phyloP scores from a whole-genome alignment of 495 filamentous ascomycete species.

The Aspergillus egyptiacus region DNA sequence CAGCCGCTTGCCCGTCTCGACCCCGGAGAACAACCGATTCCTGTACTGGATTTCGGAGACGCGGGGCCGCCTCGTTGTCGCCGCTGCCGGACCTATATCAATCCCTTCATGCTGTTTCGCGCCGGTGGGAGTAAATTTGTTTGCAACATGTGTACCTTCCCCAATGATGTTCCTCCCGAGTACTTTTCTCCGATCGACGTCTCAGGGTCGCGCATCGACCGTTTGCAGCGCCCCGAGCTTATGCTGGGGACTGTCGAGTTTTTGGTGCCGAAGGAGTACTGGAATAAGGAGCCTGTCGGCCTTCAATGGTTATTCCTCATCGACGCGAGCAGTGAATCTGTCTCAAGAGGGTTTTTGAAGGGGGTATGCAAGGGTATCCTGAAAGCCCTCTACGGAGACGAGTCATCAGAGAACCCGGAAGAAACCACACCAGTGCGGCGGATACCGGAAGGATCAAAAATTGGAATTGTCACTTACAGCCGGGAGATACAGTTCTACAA shows the following conservation, averaged over 20 bases:
- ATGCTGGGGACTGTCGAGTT: constrained; percentile 92
- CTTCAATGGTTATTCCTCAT: constrained; percentile 86
- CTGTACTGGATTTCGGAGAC: constrained; percentile 93
- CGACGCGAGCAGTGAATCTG: constrained; percentile 84
- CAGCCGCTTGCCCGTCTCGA: constrained; percentile 84
- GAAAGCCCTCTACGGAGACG: constrained; percentile 70
- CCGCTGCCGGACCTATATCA: constrained; percentile 94
- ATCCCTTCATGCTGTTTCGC: constrained; percentile 96
- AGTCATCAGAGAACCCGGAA: constrained; percentile 46
- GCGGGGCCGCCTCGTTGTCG: constrained; percentile 85
- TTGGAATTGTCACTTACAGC: constrained; percentile 94
- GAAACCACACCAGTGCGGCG: constrained; percentile 44
- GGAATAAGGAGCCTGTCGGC: constrained; percentile 89
- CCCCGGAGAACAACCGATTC: constrained; percentile 79
- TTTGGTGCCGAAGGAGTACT: constrained; percentile 95
- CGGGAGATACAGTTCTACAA: constrained; percentile 98
- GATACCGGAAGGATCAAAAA: constrained; percentile 73
- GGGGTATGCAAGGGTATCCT: constrained; percentile 87
- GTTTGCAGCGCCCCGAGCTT: constrained; percentile 84
- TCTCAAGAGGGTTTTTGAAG: constrained; percentile 83
- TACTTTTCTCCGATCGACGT: constrained; percentile 92
- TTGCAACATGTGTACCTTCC: constrained; percentile 97
- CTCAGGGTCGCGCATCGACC: constrained; percentile 79
- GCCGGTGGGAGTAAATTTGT: constrained; percentile 93
- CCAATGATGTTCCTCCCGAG: constrained; percentile 87